These are phyloP conservation scores for Neckera pumila DNA, from an alignment of 225 moss, liverwort and hornwort genomes.

Conservation along the genomic window DNA sequence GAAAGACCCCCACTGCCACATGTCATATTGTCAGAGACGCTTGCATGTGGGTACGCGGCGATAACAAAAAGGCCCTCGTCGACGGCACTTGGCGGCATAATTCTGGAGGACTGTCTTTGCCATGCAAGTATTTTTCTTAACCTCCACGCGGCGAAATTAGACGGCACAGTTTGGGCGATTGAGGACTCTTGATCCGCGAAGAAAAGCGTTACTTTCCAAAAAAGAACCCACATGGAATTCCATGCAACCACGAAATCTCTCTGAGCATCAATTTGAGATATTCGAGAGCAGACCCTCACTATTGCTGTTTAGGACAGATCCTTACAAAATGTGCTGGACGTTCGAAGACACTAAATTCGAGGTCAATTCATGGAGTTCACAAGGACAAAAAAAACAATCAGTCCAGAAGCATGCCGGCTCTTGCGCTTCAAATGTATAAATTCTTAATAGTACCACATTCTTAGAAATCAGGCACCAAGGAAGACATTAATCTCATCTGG, in stretches of 20 bases:
- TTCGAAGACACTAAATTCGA: not conserved
- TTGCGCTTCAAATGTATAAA: not conserved
- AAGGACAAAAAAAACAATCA: not conserved
- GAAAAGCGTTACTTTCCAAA: not conserved
- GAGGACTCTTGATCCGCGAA: not conserved
- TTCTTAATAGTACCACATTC: no score
- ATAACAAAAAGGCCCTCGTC: not conserved
- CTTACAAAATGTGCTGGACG: not conserved
- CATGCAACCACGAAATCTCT: not conserved
- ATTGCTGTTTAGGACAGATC: not conserved
- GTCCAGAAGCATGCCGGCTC: not conserved
- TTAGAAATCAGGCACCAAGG: not conserved
- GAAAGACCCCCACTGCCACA: not conserved
- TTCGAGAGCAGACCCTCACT: not conserved
- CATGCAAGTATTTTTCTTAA: not conserved
- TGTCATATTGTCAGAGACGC: not conserved
- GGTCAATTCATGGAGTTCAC: not conserved
- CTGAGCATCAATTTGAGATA: not conserved
- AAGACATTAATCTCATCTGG: not conserved
- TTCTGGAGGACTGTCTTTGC: not conserved
- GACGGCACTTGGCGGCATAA: slow-evolving; percentile 6
- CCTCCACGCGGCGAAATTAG: not conserved
- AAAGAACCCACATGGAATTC: not conserved
- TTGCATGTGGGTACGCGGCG: not conserved
- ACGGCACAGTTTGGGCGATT: not conserved